Conservation (phyloP, 129 eudicot species). For the Saussurea involucrata region DNA sequence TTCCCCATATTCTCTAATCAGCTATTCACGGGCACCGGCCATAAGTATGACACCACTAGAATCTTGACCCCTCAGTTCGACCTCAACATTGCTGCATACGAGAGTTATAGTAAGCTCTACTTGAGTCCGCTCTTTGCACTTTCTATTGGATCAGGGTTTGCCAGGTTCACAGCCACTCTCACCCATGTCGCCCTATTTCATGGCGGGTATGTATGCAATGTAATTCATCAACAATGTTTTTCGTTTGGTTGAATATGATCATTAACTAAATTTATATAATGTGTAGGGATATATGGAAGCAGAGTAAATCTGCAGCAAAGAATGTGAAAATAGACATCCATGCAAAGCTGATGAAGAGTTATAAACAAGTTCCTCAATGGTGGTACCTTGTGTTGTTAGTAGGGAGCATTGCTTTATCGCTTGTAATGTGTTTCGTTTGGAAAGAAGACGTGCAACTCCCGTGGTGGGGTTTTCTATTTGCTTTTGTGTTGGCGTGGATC, state of each 20-base stretch:
- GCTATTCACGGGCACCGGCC: conserved; percentile 62
- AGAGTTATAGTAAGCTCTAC: conserved; percentile 76
- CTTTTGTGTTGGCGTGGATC: conserved; percentile 70
- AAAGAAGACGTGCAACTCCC: conserved; percentile 90
- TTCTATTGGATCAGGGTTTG: conserved; percentile 93
- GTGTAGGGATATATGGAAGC: conserved; percentile 85
- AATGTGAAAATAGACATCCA: conserved; percentile 69
- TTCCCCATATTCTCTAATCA: conserved; percentile 84
- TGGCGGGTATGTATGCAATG: conserved; percentile 53
- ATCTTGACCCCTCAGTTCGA: conserved; percentile 81
- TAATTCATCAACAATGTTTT: neutral
- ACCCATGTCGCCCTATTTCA: conserved; percentile 79
- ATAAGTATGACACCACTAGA: conserved; percentile 73
- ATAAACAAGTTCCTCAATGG: conserved; percentile 92
- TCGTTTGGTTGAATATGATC: neutral
- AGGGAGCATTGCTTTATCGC: conserved; percentile 68
- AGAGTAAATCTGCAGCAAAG: conserved; percentile 72
- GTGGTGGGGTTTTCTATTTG: conserved; percentile 96
- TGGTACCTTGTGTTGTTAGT: conserved; percentile 69
- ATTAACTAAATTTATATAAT: neutral
- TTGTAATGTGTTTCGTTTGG: conserved; percentile 78
- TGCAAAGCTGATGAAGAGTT: conserved; percentile 69
- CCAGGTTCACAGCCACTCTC: conserved; percentile 86
- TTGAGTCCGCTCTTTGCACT: conserved; percentile 92
- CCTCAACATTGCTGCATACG: conserved; percentile 68